Evolutionary conservation across 257 asterid genomes (phyloP).

Genomic region (Solanum appendiculatum): DNA sequence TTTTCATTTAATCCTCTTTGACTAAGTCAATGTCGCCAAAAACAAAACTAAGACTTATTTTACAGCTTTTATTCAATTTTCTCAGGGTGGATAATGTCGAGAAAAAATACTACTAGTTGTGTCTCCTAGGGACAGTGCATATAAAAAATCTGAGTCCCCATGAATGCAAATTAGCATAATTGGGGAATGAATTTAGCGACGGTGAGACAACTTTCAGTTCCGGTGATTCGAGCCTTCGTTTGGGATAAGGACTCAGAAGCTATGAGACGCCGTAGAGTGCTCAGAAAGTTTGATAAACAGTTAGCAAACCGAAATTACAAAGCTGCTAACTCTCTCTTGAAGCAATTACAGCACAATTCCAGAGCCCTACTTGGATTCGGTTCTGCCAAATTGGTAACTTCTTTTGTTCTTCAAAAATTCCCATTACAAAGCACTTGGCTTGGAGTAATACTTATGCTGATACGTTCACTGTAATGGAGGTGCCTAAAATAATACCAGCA

Average conservation of each 20-base stretch:
- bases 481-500: slow-evolving; percentile 8
- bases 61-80: no score
- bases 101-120: no score
- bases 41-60: no score
- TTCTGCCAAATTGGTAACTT: slow-evolving; percentile 32
- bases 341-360: slow-evolving; percentile 46
- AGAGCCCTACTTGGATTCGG: slow-evolving; percentile 61
- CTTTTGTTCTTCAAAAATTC: neutral
- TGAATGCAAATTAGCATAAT: no score
- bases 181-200: slow-evolving; percentile 2
- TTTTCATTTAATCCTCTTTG: no score
- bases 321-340: slow-evolving; percentile 44
- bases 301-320: slow-evolving; percentile 50
- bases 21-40: no score
- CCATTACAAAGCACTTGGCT: neutral
- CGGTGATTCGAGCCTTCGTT: neutral
- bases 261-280: slow-evolving; percentile 35
- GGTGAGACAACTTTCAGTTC: neutral
- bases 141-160: no score
- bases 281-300: slow-evolving; percentile 49
- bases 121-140: no score
- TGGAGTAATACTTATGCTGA: neutral
- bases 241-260: neutral
- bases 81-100: no score
- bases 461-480: slow-evolving; percentile 16